Evolutionary conservation across 208 protist species (phyloP).

Genomic region (Trichomonas vaginalis): DNA sequence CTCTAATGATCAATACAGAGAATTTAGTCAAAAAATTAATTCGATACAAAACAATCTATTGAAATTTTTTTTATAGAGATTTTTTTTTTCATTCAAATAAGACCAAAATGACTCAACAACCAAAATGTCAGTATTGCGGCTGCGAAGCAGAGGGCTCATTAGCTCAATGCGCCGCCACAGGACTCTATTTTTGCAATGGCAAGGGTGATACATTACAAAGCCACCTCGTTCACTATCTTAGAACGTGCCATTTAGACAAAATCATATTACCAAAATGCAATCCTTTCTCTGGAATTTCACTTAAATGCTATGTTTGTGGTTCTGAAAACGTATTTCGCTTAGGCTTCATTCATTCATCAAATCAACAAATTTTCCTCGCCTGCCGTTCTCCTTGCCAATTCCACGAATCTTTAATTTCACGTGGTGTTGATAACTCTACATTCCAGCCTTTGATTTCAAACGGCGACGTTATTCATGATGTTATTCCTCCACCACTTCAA

Average conservation of each 20-base stretch:
- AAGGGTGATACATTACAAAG: not conserved
- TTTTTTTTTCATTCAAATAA: too few relatives aligned
- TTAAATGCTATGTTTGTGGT: not conserved
- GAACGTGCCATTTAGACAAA: not conserved
- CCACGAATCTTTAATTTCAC: not conserved
- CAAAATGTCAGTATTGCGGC: not conserved
- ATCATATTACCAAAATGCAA: not conserved
- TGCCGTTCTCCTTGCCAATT: not conserved
- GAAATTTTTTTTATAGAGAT: too few relatives aligned
- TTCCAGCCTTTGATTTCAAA: not conserved
- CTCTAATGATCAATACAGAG: too few relatives aligned
- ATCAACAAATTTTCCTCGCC: not conserved
- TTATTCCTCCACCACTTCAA: not conserved
- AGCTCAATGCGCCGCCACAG: not conserved
- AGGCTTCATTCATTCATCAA: not conserved
- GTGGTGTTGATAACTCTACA: not conserved
- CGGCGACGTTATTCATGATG: not conserved
- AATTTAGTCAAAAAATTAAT: too few relatives aligned
- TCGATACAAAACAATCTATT: too few relatives aligned
- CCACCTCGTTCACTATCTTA: not conserved
- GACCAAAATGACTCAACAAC: not conserved
- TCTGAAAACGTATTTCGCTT: not conserved
- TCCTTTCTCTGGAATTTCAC: not conserved
- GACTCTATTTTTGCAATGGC: conserved; percentile 4
- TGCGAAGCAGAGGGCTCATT: not conserved